Evolutionary conservation across 2,329 filamentous ascomycete genomes (phyloP).

Genomic region (Sarocladium kiliense): DNA sequence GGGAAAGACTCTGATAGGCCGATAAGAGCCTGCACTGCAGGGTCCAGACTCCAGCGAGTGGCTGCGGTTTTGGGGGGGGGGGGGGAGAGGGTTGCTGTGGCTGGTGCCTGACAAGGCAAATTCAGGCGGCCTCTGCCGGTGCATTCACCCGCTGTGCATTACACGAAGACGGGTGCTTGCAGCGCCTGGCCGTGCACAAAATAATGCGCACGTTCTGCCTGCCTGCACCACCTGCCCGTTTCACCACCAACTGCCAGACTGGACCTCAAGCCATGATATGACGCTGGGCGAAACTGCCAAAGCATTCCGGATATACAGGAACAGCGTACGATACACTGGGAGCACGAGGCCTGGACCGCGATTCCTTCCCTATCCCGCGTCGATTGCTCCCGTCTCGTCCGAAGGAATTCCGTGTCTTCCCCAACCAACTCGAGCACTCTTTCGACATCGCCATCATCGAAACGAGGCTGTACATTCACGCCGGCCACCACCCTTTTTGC

Average conservation of each 20-base stretch:
- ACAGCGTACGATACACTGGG: neutral
- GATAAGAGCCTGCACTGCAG: neutral
- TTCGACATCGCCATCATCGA: neutral
- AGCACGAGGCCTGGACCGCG: too few species aligned
- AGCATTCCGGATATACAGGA: neutral
- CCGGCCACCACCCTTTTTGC: neutral
- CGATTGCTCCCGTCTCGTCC: too few species aligned
- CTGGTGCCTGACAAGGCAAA: too few species aligned
- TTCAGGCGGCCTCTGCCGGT: neutral
- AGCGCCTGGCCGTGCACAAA: neutral
- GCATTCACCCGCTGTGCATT: neutral
- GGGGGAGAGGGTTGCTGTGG: neutral
- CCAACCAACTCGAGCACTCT: neutral
- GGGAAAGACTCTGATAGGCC: neutral
- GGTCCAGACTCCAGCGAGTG: neutral
- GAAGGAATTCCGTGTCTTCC: neutral
- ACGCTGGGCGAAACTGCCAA: neutral
- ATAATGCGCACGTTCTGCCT: slow-evolving; percentile 9
- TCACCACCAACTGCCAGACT: neutral
- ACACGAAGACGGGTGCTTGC: neutral
- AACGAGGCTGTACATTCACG: neutral
- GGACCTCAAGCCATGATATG: slow-evolving; percentile 2
- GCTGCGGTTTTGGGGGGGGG: neutral
- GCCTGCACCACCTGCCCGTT: slow-evolving; percentile 3
- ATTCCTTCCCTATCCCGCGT: neutral